Evolutionary conservation across 2,329 filamentous ascomycete genomes (phyloP).

Genomic region (Coleophoma crateriformis): DNA sequence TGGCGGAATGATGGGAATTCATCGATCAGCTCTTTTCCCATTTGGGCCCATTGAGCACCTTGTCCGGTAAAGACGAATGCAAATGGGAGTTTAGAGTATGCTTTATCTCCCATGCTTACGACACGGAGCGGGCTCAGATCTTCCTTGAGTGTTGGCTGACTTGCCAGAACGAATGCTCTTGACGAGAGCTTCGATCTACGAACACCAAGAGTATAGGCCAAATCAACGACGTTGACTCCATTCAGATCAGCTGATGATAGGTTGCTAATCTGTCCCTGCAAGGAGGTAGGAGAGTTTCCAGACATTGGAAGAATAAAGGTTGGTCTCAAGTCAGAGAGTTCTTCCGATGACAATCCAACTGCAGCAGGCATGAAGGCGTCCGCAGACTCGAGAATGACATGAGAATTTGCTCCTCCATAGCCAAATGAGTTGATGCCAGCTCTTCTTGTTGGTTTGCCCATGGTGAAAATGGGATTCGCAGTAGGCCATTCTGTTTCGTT

Average conservation of each 20-base stretch:
- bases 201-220: constrained; percentile 4
- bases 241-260: neutral
- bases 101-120: no score
- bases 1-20: constrained; percentile 4
- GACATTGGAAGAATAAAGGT: neutral
- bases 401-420: constrained; percentile 40
- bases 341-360: neutral
- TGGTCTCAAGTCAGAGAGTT: neutral
- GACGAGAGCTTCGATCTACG: neutral
- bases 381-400: constrained; percentile 29
- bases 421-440: constrained; percentile 25
- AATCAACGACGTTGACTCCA: neutral
- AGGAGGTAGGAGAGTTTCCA: neutral
- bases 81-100: neutral
- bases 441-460: neutral
- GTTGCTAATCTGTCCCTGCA: neutral
- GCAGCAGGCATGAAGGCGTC: neutral
- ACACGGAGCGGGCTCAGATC: no score
- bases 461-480: neutral
- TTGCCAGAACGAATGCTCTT: neutral
- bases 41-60: constrained; percentile 8
- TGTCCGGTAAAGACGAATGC: constrained; percentile 7
- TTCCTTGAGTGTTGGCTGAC: no score
- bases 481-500: neutral
- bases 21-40: constrained; percentile 1